Base-by-base conservation (phyloP, 1,284 basidiomycete species). In the Anthracocystis setariae region DNA sequence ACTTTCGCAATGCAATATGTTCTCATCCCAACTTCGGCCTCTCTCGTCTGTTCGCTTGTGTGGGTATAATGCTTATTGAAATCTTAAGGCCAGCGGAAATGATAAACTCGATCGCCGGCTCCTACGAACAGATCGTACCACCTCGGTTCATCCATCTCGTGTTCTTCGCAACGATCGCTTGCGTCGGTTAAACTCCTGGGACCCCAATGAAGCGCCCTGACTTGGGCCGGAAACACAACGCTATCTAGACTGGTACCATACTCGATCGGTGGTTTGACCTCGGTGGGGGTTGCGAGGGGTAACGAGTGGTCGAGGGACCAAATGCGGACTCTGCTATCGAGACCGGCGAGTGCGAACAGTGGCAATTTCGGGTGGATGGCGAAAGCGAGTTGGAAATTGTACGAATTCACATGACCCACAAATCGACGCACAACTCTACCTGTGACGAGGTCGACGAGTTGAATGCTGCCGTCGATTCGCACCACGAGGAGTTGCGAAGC, bases 321-420 rank as follows among this genome's bases (percentile, higher is more conserved):
- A 13, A 70, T 32, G 7, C 67, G 57, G 1, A 70, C 67, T 20
- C 38, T 39, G 12, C 52, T 27, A 27, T 70, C 67, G 15, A 52
- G n/a, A 2, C 67, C 67, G 4, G 61, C 61, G 21, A 70, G 32
- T 5, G 67, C 67, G 5, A 70, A 15, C 3, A 70, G 39, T 2
- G 57, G 47, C n/a, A 50, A 32, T 2, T 46, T 40, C 1, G 35
- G 20, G 23, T 70, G 61, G 17, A 65, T 33, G 3, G 61, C 61
- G 18, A 49, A 53, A 7, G 46, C 69, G 0, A 72, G 46, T 5
- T 39, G n/a, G n/a, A 56, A 72, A 0, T 39, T 27, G 23, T 66
- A 72, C 8, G 57, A 48, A n/a, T 72, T 72, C 38, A 64, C 52
- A 33, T 72, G 69, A 3, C 69, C 69, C 7, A 42, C 15, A 27